These are phyloP conservation scores for Rhodofomes roseus DNA, from an alignment of 1,284 basidiomycete species.

Conservation along the genomic window DNA sequence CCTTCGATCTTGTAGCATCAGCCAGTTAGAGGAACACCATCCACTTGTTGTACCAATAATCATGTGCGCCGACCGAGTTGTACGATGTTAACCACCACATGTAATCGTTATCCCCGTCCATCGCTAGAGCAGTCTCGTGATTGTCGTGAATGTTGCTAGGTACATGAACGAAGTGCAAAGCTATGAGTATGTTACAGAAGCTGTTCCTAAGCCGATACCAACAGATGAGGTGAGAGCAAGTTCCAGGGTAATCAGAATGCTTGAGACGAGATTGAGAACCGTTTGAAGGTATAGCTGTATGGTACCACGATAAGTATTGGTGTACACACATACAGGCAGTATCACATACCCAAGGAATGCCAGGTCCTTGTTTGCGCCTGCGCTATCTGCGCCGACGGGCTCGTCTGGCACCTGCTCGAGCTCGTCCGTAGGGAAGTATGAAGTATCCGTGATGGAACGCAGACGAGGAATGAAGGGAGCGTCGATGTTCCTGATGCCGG, in stretches of 20 bases:
- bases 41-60: slow-evolving; percentile 5
- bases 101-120: neutral
- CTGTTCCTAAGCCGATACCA: neutral
- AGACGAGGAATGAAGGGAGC: slow-evolving; percentile 95
- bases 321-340: neutral
- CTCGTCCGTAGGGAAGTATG: slow-evolving; percentile 97
- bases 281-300: slow-evolving; percentile 77
- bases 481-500: slow-evolving; percentile 85
- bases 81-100: neutral
- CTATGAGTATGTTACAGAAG: slow-evolving; percentile 6
- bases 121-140: neutral
- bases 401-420: slow-evolving; percentile 82
- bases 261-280: slow-evolving; percentile 50
- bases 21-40: slow-evolving; percentile 8
- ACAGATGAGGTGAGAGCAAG: slow-evolving; percentile 1
- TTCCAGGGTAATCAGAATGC: slow-evolving; percentile 24
- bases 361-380: slow-evolving; percentile 82
- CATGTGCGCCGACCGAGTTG: neutral
- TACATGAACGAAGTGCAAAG: slow-evolving; percentile 6
- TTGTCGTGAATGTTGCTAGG: slow-evolving; percentile 3
- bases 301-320: neutral
- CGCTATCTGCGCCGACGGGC: slow-evolving; percentile 63
- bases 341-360: slow-evolving; percentile 80
- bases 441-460: slow-evolving; percentile 90
- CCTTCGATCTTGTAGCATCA: slow-evolving; percentile 13